Evolutionary conservation across 768 basidiomycete species (phyloP).

Genomic region (Phanerodontia chrysosporium): DNA sequence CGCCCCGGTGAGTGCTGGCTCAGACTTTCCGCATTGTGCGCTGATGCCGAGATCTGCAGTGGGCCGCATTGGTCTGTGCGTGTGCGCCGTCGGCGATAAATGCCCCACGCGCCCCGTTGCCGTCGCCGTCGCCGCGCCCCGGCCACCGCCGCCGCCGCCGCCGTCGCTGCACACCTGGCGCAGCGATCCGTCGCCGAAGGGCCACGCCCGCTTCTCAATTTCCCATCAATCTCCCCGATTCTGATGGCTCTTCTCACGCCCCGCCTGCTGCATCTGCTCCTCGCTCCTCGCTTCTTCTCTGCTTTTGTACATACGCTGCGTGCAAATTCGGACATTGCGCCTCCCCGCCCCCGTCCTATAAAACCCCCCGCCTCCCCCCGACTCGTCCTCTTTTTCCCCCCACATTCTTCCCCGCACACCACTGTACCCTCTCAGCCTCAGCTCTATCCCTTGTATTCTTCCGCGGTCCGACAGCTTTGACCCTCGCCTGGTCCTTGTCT

Average conservation of each 20-base stretch:
- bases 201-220: neutral
- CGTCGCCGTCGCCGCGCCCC: neutral
- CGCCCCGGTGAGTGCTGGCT: neutral
- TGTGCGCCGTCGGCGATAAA: neutral
- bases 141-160: neutral
- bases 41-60: neutral
- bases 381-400: slow-evolving; percentile 1
- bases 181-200: neutral
- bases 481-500: neutral
- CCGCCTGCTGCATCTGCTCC: neutral
- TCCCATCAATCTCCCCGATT: neutral
- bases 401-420: neutral
- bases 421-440: neutral
- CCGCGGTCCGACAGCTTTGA: neutral
- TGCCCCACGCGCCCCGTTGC: neutral
- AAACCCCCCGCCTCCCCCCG: neutral
- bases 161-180: neutral
- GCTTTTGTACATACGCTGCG: neutral
- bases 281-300: neutral
- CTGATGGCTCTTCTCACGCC: neutral
- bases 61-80: neutral
- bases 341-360: neutral
- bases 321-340: neutral
- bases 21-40: neutral
- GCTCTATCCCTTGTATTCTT: neutral